phyloP scores from a whole-genome alignment of 441 rosid species.

The Jatropha podagrica region DNA sequence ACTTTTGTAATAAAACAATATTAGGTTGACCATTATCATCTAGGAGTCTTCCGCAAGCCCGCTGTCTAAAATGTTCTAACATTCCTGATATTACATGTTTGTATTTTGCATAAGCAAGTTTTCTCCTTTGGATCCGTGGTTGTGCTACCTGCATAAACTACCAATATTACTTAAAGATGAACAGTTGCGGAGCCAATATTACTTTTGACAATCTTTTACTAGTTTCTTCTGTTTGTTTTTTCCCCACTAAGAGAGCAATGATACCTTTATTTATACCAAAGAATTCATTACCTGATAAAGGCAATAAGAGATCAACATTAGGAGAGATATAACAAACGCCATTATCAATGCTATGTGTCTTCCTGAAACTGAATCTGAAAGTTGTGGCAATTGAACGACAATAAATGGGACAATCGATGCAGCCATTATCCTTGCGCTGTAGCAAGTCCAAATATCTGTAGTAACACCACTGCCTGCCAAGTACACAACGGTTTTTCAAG shows the following conservation, averaged over 20 bases:
- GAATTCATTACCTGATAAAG: conserved; percentile 58
- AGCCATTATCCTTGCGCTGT: conserved; percentile 79
- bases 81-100: conserved; percentile 69
- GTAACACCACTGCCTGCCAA: conserved; percentile 74
- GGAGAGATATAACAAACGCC: conserved; percentile 49
- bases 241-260: no score
- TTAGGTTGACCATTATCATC: conserved; percentile 58
- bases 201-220: no score
- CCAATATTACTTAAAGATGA: conserved; percentile 3
- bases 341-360: conserved; percentile 65
- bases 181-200: background rate
- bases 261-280: no score
- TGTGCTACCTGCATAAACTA: conserved; percentile 54
- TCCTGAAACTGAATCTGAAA: conserved; percentile 59
- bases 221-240: no score
- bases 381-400: conserved; percentile 73
- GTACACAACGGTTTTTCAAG: background rate
- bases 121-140: conserved; percentile 64
- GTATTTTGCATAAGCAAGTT: conserved; percentile 50
- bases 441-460: conserved; percentile 79
- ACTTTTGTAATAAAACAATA: conserved; percentile 41
- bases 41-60: conserved; percentile 59
- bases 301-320: conserved; percentile 71
- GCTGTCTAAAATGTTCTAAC: conserved; percentile 54
- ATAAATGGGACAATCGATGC: conserved; percentile 75